Base-by-base conservation (phyloP, 192 early-diverging fungal genomes). In the Pilobolus umbonatus region DNA sequence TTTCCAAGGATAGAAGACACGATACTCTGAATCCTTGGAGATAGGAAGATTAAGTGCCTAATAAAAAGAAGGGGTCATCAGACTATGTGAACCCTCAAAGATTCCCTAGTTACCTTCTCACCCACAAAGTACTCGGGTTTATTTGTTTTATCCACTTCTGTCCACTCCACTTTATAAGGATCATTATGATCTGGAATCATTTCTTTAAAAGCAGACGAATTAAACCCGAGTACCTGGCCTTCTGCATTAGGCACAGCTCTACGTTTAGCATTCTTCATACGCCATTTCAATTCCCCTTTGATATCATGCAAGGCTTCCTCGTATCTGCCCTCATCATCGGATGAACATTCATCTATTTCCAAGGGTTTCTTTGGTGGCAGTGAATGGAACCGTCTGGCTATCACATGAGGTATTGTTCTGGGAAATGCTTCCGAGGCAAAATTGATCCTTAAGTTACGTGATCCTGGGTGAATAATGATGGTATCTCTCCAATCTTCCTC, bases 111-210 rank as follows among this genome's bases (percentile, higher is more conserved):
- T 50, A 87, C 85, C 81, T 86, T 88, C 46, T 81, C 70, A 28
- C 85, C 87, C 28, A 82, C 68, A 55, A 75, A 73, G 55, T 69
- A 71, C 12, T 56, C 52, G 40, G 45, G 53, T 29, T 22, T 30
- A 4, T 84, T 78, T 11, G 50, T 77, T n/a, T 67, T 55, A 7
- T 65, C 61, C 0, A 78, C 57, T 0, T 83, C 62, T 0, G 86
- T 84, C 93, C 93, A 96, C 35, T 96, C 93, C 17, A 93, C 83
- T 51, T 87, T 85, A 65, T 89, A 91, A 5, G 92, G 92, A 59
- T 96, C 93, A 64, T 96, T 96, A 62, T 93, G 90, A 67, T 93
- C 91, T 19, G 80, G 73, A 67, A 94, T 92, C 0, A 57, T 73
- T 53, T 91, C 88, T 5, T 83, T 76, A 24, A 47, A 54, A 12